phyloP scores from a whole-genome alignment of 129 eudicot species.

The Apium graveolens region DNA sequence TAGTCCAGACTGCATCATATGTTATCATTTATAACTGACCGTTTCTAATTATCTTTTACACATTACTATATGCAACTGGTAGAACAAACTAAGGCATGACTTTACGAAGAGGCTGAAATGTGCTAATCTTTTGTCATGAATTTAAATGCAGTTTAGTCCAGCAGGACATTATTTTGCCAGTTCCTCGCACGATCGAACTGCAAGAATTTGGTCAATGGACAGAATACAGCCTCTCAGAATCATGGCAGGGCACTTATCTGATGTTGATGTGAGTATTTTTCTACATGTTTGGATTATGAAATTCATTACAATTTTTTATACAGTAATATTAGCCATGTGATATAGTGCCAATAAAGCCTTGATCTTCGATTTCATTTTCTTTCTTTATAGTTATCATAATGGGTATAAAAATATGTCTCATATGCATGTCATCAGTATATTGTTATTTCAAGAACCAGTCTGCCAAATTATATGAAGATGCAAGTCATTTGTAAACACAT shows the following conservation, averaged over 20 bases:
- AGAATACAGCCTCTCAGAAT: slow-evolving; percentile 85
- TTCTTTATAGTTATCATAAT: not conserved
- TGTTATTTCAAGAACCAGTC: not conserved
- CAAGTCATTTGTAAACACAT: not conserved
- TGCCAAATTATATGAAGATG: not conserved
- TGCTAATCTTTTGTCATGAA: not conserved
- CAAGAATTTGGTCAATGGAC: slow-evolving; percentile 96
- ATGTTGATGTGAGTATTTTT: slow-evolving; percentile 77
- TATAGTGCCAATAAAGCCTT: not conserved
- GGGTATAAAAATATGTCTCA: not conserved
- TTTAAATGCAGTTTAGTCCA: slow-evolving; percentile 82
- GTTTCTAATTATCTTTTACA: not conserved
- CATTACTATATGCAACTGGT: not conserved
- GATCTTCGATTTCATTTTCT: not conserved
- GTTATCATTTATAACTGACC: not conserved
- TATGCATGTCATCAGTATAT: not conserved
- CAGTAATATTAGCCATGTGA: not conserved
- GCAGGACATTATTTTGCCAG: slow-evolving; percentile 95
- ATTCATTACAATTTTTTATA: not conserved
- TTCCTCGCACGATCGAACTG: slow-evolving; percentile 95
- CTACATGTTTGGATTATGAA: not conserved
- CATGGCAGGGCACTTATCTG: slow-evolving; percentile 96
- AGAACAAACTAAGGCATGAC: not conserved
- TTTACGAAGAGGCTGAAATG: slow-evolving; percentile 2
- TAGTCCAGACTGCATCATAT: not conserved